Evolutionary conservation across 768 basidiomycete genomes (phyloP).

Genomic region (Amylocystis lapponica): DNA sequence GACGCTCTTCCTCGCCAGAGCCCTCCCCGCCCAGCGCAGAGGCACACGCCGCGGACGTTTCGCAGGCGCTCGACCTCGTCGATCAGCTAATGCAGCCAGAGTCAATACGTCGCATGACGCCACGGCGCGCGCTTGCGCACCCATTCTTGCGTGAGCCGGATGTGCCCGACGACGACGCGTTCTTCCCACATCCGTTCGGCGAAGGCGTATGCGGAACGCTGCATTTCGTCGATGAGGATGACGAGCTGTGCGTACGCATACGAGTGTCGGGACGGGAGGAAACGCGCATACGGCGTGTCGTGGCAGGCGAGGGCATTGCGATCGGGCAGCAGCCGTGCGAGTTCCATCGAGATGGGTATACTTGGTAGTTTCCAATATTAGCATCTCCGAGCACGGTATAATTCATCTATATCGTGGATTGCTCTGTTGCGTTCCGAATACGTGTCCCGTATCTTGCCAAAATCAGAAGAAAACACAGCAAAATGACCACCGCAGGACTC

Average conservation of each 20-base stretch:
- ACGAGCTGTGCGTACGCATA: conserved; percentile 47
- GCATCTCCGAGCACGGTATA: too few relatives aligned
- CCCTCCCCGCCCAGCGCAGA: conserved; percentile 29
- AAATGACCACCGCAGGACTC: conserved; percentile 87
- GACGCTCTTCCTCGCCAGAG: conserved; percentile 19
- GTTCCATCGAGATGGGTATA: conserved; percentile 21
- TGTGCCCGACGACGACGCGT: conserved; percentile 55
- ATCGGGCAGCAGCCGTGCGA: conserved; percentile 30
- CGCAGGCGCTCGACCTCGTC: conserved; percentile 68
- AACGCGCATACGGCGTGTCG: conserved; percentile 14
- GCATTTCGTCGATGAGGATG: conserved; percentile 60
- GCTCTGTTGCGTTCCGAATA: too few relatives aligned
- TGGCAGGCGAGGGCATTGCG: conserved; percentile 27
- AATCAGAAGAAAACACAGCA: neutral
- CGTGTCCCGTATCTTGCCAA: neutral
- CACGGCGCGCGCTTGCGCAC: conserved; percentile 71
- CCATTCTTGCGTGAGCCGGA: conserved; percentile 58
- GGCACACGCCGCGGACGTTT: conserved; percentile 49
- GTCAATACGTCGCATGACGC: conserved; percentile 71
- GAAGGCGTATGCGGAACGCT: conserved; percentile 58
- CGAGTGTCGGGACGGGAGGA: conserved; percentile 26
- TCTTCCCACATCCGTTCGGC: conserved; percentile 64
- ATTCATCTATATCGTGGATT: too few relatives aligned
- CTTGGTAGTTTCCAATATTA: too few relatives aligned
- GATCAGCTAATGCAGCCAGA: conserved; percentile 72